Evolutionary conservation across 768 basidiomycete genomes (phyloP).

Genomic region (Lactifluus piperatus): DNA sequence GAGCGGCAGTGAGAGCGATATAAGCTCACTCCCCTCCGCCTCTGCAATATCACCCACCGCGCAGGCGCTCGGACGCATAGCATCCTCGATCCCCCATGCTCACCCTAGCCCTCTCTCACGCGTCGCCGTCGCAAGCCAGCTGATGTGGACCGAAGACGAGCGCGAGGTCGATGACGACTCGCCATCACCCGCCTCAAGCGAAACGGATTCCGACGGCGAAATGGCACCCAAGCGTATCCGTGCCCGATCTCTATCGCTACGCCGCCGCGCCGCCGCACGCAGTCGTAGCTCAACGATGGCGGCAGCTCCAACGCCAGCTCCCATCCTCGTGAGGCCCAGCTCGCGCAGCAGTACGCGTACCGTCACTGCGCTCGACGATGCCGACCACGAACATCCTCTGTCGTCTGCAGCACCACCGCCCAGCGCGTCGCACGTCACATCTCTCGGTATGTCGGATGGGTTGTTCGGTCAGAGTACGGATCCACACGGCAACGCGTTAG

Average conservation of each 20-base stretch:
- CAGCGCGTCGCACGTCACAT: neutral
- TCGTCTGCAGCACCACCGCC: neutral
- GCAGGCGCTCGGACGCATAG: constrained; percentile 21
- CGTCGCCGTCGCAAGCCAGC: constrained; percentile 36
- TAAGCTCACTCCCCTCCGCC: constrained; percentile 8
- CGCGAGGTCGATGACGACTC: constrained; percentile 45
- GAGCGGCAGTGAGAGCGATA: constrained; percentile 29
- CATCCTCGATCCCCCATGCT: constrained; percentile 35
- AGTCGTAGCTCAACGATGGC: constrained; percentile 8
- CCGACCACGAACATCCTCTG: constrained; percentile 17
- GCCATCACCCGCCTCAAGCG: constrained; percentile 51
- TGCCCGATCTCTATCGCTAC: constrained; percentile 27
- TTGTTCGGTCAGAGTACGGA: constrained; percentile 3
- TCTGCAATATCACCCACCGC: constrained; percentile 30
- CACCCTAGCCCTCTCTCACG: constrained; percentile 63
- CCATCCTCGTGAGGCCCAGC: constrained; percentile 34
- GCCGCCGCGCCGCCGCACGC: constrained; percentile 6
- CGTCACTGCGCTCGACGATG: constrained; percentile 39
- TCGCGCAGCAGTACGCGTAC: constrained; percentile 67
- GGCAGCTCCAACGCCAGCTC: constrained; percentile 20
- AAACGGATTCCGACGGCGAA: constrained; percentile 42
- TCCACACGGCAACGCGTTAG: neutral
- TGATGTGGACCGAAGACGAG: constrained; percentile 45
- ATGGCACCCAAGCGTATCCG: constrained; percentile 9
- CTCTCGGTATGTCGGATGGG: constrained; percentile 13